Evolutionary conservation across 116 monocot genomes (phyloP).

Genomic region (Zostera marina): DNA sequence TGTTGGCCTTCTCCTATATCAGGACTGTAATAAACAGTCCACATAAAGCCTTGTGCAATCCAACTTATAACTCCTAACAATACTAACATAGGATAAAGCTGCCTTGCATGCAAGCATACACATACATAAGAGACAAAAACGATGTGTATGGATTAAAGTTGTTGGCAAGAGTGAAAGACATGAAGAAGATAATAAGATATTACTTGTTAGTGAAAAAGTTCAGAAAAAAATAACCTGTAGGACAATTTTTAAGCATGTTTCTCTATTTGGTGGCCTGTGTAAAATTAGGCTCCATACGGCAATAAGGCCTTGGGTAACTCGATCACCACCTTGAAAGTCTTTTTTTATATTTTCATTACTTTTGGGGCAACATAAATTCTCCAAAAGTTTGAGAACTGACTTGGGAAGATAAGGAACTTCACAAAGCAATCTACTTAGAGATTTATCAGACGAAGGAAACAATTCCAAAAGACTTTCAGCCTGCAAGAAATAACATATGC

Average conservation of each 20-base stretch:
- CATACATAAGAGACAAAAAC: not conserved
- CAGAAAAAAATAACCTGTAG: conserved; percentile 35
- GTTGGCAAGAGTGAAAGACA: too few species aligned
- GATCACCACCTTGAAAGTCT: conserved; percentile 61
- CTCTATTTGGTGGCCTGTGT: conserved; percentile 65
- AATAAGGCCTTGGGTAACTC: conserved; percentile 92
- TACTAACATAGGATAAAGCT: too few species aligned
- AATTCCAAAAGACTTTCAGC: conserved; percentile 62
- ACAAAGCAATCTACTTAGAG: conserved; percentile 66
- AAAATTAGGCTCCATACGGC: conserved; percentile 81
- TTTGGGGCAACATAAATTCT: conserved; percentile 66
- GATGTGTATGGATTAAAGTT: not conserved
- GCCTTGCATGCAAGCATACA: not conserved
- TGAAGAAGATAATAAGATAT: too few species aligned
- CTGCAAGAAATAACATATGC: conserved; percentile 16
- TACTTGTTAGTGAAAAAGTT: too few species aligned
- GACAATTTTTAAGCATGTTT: conserved; percentile 78
- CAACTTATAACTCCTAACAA: too few species aligned
- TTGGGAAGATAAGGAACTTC: conserved; percentile 83
- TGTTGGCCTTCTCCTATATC: too few species aligned
- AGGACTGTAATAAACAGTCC: too few species aligned
- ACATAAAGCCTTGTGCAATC: too few species aligned
- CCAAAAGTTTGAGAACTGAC: conserved; percentile 50
- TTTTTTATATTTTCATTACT: conserved; percentile 39
- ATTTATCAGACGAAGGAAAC: conserved; percentile 89